Evolutionary conservation across 73 alveolate genomes (phyloP), one percentile per base, ranked within the genome.

Genomic region (Stentor coeruleus): DNA sequence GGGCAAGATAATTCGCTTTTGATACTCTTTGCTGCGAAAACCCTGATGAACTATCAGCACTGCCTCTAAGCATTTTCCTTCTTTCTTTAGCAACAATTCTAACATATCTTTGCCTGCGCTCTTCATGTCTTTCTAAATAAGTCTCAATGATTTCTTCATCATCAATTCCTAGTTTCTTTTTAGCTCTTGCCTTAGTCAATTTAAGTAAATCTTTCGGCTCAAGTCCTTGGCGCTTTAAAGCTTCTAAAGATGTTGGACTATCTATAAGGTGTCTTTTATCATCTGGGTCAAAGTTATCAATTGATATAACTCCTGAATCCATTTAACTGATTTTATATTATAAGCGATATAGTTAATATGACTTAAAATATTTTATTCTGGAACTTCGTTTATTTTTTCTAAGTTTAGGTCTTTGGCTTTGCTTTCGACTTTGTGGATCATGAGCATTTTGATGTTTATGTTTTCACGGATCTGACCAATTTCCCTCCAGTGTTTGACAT

Each of bases 181-280:
- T 86, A 39, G 82, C 59, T 39, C 77, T 81, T 2, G 90, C 85
- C 33, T 85, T 79, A 31, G 89, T 84, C 28, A 39, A 11, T 55
- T 41, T 81, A 60, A 85, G 83, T 72, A 93, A 81, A 73, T 93
- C 98, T 28, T 77, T 77, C 4, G 96, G 92, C 31, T 90, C 88
- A 3, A 93, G 85, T 33, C 98, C 98, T 55, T 80, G 87, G 39
- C 88, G n/a, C 26, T 86, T 72, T 76, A 93, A 92, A 3, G 90
- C 92, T 75, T 92, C 92, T 58, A 92, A 59, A 0, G 96, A 77
- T 30, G 94, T 59, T 11, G 97, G 97, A 87, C 91, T 83, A 59
- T 90, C 88, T 41, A 91, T 81, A 0, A 39, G 3, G 41, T n/a
- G 80, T 75, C 0, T 31, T 20, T 40, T 15, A 0, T 15, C 15